Conservation (phyloP, 2,329 filamentous ascomycete genomes). For the Aschersonia sp. region DNA sequence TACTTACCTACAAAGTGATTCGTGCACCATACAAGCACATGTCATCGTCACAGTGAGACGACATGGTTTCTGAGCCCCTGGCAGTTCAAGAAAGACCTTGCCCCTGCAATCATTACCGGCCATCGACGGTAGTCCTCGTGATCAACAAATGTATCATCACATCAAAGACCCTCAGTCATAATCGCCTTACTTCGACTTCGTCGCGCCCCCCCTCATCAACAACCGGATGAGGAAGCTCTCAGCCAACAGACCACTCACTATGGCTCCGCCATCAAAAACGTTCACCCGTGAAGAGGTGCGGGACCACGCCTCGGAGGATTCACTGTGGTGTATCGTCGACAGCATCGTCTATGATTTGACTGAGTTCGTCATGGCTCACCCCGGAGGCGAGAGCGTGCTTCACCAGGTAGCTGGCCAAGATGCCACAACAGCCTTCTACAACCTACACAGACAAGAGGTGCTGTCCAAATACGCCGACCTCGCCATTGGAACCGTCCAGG, state of each 20-base stretch:
- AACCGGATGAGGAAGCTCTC: no score
- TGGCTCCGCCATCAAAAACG: conserved; percentile 21
- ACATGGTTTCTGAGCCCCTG: no score
- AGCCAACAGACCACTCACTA: background rate
- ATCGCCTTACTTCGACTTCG: no score
- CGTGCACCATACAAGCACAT: no score
- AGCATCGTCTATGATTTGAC: conserved; percentile 76
- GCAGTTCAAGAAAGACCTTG: no score
- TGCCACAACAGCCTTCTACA: conserved; percentile 76
- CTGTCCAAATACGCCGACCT: conserved; percentile 64
- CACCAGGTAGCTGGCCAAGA: conserved; percentile 70
- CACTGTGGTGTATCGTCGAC: conserved; percentile 75
- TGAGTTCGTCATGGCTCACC: conserved; percentile 76
- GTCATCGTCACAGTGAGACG: no score
- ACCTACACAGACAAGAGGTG: conserved; percentile 84
- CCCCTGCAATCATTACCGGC: no score
- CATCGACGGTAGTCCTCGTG: no score
- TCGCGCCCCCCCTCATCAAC: no score
- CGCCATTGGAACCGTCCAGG: conserved; percentile 60
- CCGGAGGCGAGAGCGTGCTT: conserved; percentile 68
- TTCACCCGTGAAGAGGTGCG: conserved; percentile 54
- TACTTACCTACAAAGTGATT: no score
- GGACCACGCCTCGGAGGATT: conserved; percentile 61
- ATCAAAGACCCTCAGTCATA: no score
- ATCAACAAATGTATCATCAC: no score